Base-by-base conservation (phyloP, 169 alveolate genomes). In the Plasmodium adleri region DNA sequence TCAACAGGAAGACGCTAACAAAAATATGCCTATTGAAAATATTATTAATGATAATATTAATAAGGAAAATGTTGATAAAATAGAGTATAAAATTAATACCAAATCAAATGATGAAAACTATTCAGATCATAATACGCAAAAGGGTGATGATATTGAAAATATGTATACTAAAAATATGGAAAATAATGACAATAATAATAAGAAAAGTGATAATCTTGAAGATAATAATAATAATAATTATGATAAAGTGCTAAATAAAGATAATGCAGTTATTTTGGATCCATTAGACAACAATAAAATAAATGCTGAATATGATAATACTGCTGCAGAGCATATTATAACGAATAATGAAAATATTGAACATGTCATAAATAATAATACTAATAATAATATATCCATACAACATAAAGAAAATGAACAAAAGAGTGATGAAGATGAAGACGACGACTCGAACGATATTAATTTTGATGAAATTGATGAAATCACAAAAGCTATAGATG, bases 381-480 rank as follows among this genome's bases (percentile, higher is more conserved):
- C 17, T 45, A 9, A 26, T 47, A 45, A 28, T 4, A 74, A 59
- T 22, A n/a, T 7, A 13, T 47, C 60, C n/a, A 59, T 26, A 12
- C 17, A 58, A 8, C 26, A 3, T 17, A 56, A n/a, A 10, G 66
- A 60, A 39, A 66, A 28, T 32, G 39, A 52, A 13, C 63, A 32
- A 47, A 63, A 76, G 10, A 49, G 26, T 50, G 28, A 15, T 45
- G 54, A 32, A 24, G 52, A 56, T 62, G 49, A 20, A 17, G 22
- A 66, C 60, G 20, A 64, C 8, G 89, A 78, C 15, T 78, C 89
- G 39, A 67, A 78, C 28, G 89, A 52, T n/a, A 63, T 78, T n/a
- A 78, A 78, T 47, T 64, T 78, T 59, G 89, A 78, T 60, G 89
- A 78, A 58, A 64, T 78, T 47, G 89, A 78, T 15, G 89, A 78